These are phyloP conservation scores for Poa pratensis DNA, from an alignment of 176 grass and related monocot genomes.

Conservation along the genomic window DNA sequence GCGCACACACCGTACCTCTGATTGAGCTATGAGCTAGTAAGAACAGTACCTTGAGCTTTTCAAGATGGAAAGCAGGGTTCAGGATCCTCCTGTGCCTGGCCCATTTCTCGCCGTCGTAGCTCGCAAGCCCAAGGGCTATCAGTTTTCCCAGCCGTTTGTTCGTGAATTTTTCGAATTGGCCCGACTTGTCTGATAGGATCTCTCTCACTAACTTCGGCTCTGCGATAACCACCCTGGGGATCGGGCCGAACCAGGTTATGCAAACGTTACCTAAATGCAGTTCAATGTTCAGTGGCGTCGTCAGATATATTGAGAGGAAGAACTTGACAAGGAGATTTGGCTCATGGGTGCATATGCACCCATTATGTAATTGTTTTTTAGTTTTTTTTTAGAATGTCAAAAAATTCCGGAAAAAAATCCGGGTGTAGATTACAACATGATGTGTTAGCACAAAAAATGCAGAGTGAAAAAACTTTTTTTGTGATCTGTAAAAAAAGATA, in stretches of 20 bases:
- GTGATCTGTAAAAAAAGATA: no score
- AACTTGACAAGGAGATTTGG: no score
- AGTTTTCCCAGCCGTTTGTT: conserved; percentile 27
- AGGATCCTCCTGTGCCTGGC: conserved; percentile 73
- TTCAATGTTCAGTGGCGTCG: background rate
- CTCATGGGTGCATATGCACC: no score
- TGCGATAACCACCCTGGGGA: conserved; percentile 45
- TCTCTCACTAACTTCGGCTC: conserved; percentile 70
- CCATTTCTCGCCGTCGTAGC: conserved; percentile 79
- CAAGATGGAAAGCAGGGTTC: conserved; percentile 73
- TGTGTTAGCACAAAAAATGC: no score
- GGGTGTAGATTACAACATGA: no score
- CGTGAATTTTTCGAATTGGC: conserved; percentile 58
- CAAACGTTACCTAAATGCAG: conserved; percentile 59
- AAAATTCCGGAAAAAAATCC: no score
- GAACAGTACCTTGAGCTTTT: conserved; percentile 70
- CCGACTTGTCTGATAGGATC: conserved; percentile 66
- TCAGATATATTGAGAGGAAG: background rate
- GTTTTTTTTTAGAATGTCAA: no score
- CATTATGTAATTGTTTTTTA: no score
- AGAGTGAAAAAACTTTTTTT: no score
- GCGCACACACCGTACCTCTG: background rate
- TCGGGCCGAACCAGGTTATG: conserved; percentile 70
- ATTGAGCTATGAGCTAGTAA: background rate
- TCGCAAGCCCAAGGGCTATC: conserved; percentile 52